Conservation (phyloP, 192 early-diverging fungal genomes). For the Mortierella claussenii region DNA sequence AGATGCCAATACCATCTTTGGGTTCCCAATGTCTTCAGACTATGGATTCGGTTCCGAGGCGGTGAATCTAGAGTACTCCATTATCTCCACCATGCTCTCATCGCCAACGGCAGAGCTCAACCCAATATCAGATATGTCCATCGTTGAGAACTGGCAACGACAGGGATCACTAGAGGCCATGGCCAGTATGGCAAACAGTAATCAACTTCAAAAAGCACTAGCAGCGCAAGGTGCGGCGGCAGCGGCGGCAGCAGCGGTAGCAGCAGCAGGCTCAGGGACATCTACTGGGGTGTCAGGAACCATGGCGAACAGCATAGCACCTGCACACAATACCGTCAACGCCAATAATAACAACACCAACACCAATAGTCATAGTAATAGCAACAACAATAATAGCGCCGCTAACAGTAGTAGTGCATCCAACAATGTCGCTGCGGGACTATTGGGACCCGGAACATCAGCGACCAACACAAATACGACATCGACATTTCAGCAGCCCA, state of each 20-base stretch:
- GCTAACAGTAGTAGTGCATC: not conserved
- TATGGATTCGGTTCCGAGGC: constrained; percentile 89
- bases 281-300: constrained; percentile 1
- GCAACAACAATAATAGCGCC: constrained; percentile 1
- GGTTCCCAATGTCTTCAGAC: constrained; percentile 52
- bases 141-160: constrained; percentile 53
- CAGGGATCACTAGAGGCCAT: constrained; percentile 36
- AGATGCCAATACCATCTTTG: constrained; percentile 37
- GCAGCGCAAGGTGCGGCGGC: constrained; percentile 25
- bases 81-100: constrained; percentile 90
- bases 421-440: not conserved
- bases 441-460: constrained; percentile 3
- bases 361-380: not conserved
- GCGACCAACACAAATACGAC: constrained; percentile 8
- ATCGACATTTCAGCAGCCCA: constrained; percentile 22
- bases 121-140: constrained; percentile 40
- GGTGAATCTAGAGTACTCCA: constrained; percentile 89
- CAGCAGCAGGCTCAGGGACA: constrained; percentile 4
- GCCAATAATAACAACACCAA: not conserved
- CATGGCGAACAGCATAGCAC: constrained; percentile 3
- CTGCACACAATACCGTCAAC: constrained; percentile 12
- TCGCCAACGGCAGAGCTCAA: constrained; percentile 62
- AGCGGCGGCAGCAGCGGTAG: constrained; percentile 6
- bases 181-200: constrained; percentile 51
- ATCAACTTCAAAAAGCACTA: constrained; percentile 51